Evolutionary conservation across 768 basidiomycete species (phyloP).

Genomic region (Lentinula sp.): DNA sequence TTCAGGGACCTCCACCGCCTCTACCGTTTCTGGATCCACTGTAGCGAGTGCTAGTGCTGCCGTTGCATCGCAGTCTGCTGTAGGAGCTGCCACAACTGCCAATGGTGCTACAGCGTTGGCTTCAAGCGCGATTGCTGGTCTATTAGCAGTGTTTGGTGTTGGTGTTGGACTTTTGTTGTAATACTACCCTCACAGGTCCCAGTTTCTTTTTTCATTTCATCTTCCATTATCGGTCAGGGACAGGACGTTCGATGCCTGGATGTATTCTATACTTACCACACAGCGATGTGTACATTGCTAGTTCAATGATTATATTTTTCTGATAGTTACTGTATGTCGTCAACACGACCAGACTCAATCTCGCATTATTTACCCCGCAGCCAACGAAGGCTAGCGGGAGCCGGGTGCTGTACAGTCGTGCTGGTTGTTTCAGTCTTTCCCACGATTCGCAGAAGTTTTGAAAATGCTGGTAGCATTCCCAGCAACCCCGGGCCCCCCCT

Average conservation of each 20-base stretch:
- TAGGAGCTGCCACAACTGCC: neutral
- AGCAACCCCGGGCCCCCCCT: too few species aligned
- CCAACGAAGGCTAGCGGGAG: too few species aligned
- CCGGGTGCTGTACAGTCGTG: too few species aligned
- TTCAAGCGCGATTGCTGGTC: neutral
- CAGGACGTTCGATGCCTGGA: neutral
- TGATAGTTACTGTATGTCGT: neutral
- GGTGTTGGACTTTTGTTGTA: neutral
- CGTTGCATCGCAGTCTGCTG: neutral
- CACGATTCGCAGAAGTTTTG: too few species aligned
- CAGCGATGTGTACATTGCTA: neutral
- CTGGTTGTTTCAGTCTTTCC: too few species aligned
- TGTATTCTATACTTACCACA: neutral
- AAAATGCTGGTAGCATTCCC: too few species aligned
- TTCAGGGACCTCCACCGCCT: conserved; percentile 3
- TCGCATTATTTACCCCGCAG: neutral
- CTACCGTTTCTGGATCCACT: neutral
- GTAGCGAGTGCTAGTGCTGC: neutral
- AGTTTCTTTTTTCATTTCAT: neutral
- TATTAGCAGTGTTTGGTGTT: neutral
- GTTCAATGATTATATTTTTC: neutral
- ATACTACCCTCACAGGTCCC: neutral
- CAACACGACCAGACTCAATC: too few species aligned
- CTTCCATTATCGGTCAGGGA: neutral
- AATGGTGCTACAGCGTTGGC: neutral